Percentiles rank a stretch among this genome's conserved stretches.
Conservation (phyloP, 2,329 filamentous ascomycete species). For the Phialophora verrucosa region DNA sequence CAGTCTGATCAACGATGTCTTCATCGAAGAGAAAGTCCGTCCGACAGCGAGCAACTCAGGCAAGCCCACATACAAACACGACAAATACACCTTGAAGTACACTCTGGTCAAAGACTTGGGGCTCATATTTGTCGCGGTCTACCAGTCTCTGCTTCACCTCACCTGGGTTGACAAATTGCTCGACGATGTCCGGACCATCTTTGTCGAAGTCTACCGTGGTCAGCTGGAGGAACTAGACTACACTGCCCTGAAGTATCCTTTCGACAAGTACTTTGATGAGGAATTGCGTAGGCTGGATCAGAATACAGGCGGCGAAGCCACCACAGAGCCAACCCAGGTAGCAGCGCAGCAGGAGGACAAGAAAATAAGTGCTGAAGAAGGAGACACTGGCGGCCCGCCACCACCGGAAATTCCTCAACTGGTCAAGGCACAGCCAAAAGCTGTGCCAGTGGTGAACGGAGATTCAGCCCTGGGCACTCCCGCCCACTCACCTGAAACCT, state of each 20-base stretch:
- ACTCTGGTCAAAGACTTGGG: constrained; percentile 89
- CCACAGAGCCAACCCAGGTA: constrained; percentile 54
- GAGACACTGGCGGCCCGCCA: constrained; percentile 55
- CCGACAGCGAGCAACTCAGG: constrained; percentile 62
- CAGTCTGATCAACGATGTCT: constrained; percentile 92
- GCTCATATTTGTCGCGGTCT: constrained; percentile 96
- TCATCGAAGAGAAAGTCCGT: constrained; percentile 89
- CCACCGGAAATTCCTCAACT: constrained; percentile 60
- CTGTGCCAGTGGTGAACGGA: constrained; percentile 48
- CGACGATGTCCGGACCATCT: constrained; percentile 91
- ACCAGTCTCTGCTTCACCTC: constrained; percentile 91
- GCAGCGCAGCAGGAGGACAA: constrained; percentile 52
- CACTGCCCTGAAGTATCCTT: constrained; percentile 79
- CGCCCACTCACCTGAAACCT: constrained; percentile 72
- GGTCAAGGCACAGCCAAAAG: constrained; percentile 56
- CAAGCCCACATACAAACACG: constrained; percentile 81
- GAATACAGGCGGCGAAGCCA: constrained; percentile 47
- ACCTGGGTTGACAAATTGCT: constrained; percentile 97
- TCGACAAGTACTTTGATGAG: constrained; percentile 93
- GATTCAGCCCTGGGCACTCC: constrained; percentile 73
- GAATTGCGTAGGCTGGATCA: constrained; percentile 80
- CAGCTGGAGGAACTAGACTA: constrained; percentile 82
- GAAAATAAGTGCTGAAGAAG: constrained; percentile 55
- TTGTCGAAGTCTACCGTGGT: constrained; percentile 86
- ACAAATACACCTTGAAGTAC: constrained; percentile 95